Base-by-base conservation (phyloP, 2,329 filamentous ascomycete genomes). In the Epichloe coenophiala region DNA sequence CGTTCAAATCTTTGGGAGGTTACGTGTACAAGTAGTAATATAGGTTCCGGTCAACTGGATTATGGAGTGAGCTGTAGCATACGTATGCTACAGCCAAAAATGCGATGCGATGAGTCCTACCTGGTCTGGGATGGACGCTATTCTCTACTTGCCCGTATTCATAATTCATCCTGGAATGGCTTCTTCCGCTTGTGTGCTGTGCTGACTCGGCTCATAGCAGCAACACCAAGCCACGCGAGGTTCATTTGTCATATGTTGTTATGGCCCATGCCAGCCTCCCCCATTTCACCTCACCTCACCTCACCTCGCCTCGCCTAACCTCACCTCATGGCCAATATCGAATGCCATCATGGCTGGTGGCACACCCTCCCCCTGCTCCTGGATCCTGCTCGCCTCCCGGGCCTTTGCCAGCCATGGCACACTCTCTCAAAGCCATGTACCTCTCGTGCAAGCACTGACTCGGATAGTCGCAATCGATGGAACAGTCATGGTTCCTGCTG, bases 381-480 rank as follows among this genome's bases (percentile, higher is more conserved):
- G 15, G 13, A 39, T 5, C n/a, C 13, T 15, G 36, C 5, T 33
- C 35, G 5, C 21, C 11, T 40, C 7, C 19, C 9, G 11, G 21
- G n/a, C 46, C 13, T 5, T 42, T 23, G 11, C 15, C 36, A 31
- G 51, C 6, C n/a, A 39, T 43, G 33, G 50, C 47, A 37, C 7
- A n/a, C 41, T n/a, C 39, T 19, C 17, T 36, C 49, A 48, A 17
- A 3, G 45, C 44, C 33, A 33, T 23, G 23, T 44, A 49, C 39
- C 55, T 40, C 48, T 56, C 53, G 5, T 17, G 41, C 9, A 51
- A 35, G 37, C 60, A 62, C 45, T 61, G 51, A 17, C 55, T 55
- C 1, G 57, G 57, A 46, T 57, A 58, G n/a, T 58, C 53, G 23
- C 61, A 63, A 21, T 61, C 59, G 2, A 49, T 12, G 1, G 53